Evolutionary conservation across 768 basidiomycete genomes (phyloP), one percentile per base, ranked within the genome.

Genomic region (Tremella fuciformis): DNA sequence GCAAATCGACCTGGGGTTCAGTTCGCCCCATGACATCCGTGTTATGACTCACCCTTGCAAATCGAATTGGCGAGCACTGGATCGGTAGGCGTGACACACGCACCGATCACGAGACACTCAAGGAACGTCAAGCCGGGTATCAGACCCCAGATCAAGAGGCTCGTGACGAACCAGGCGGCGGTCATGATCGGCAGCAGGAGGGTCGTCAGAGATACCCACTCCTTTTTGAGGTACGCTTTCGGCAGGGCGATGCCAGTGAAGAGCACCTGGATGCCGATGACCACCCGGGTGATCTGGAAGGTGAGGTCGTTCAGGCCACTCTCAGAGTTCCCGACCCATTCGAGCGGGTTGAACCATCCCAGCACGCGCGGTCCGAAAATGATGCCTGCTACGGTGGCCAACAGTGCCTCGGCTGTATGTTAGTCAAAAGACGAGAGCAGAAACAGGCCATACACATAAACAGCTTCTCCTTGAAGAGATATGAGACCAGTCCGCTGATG

Each of bases 71-170:
- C 75, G 9, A 80, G 53, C 18, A 79, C 78, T 0, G 80, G 80
- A 57, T 80, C 80, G 0, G 79, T 80, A 8, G 79, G 78, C 0
- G 79, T 79, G 18, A 80, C 69, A 58, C 77, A 79, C 0, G 77
- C 74, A 0, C 72, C 74, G 50, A 80, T 78, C 34, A 76, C 74
- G 26, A 80, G 63, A 16, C 60, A 55, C 50, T 80, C 80, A 26
- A 76, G 63, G 58, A 76, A 80, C 0, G 74, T 75, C 46, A 80
- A 53, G 16, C 67, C 67, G 1, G 77, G 78, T 7, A 80, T 73
- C 56, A 80, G 58, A 3, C 66, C 76, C 65, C 72, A 76, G 29
- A 80, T 70, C 34, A 80, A 60, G 1, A 77, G 58, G 2, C 66
- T 71, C 8, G 69, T 70, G 38, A 75, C 56, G 63, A 80, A 76